Evolutionary conservation across 257 asterid species (phyloP), one percentile per base, ranked within the genome.

Genomic region (Linderniella brevidens): DNA sequence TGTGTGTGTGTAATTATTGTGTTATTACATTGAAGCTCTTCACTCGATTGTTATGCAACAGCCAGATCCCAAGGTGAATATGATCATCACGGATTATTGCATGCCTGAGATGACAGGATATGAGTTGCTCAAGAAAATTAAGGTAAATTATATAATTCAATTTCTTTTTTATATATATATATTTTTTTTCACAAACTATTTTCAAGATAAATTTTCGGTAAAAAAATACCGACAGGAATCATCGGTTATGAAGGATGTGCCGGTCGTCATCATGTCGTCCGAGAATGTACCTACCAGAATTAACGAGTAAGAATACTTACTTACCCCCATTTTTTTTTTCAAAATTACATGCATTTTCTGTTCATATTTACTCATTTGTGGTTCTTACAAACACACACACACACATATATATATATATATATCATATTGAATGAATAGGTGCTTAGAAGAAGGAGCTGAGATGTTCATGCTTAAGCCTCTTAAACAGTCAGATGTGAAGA

Each of bases 61-160:
- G 32, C 32, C 32, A 13, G 71, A 59, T 12, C 54, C 70, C 46
- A 75, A 75, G 74, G 68, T 78, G 52, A 78, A 63, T 53, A 55
- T 78, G 76, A 75, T 78, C 19, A 75, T 78, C 41, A 78, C 83
- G 41, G 84, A 74, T 50, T 75, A 78, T 47, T 74, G 84, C 64
- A 78, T 78, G 90, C 90, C 90, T 0, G 90, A 73, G 25, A 78
- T 78, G 90, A 67, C 71, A 4, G 90, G 90, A 39, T 78, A 72
- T 35, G 90, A 78, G 45, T 64, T 78, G 19, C 84, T 78, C 17
- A 75, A 78, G 76, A 78, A 75, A 60, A 75, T 78, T 48, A 78
- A 78, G 84, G 90, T 78, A 59, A 18, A 39, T 10, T 2, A 2
- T 9, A 39, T 39, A 10, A 10, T 39, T 4, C 15, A 10, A 1